A percentile compares a stretch with the other conserved stretches of the same genome.
Conservation (phyloP, 139 green algal species). For the Chlorella vulgaris region DNA sequence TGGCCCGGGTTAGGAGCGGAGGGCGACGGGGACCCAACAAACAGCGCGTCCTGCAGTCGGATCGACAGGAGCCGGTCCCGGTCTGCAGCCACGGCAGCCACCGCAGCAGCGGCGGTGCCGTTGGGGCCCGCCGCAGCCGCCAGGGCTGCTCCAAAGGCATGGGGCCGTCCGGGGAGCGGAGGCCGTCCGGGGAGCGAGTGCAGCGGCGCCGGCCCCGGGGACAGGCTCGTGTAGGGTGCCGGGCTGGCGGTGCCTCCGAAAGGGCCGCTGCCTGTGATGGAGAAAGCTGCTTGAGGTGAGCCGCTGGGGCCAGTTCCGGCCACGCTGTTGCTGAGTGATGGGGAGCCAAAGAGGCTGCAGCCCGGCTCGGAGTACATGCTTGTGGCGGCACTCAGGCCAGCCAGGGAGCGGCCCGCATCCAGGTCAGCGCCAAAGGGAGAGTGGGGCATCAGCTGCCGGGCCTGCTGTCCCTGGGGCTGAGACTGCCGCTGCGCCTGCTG, state of each 20-base stretch:
- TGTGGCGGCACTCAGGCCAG: not conserved
- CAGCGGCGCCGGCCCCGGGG: not conserved
- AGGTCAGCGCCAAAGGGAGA: conserved; percentile 6
- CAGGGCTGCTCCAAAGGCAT: not conserved
- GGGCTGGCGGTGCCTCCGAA: not conserved
- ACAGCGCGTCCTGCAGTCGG: conserved; percentile 20
- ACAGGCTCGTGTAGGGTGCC: not conserved
- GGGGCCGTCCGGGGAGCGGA: conserved; percentile 1
- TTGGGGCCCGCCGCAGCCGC: not conserved
- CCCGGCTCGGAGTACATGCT: not conserved
- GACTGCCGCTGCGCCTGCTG: conserved; percentile 11
- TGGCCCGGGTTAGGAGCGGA: not conserved
- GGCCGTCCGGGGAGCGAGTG: conserved; percentile 3
- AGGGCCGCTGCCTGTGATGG: not conserved
- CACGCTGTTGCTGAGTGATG: not conserved
- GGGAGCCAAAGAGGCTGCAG: conserved; percentile 23
- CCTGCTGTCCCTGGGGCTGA: not conserved
- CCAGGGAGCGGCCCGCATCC: conserved; percentile 4
- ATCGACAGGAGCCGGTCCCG: conserved; percentile 4
- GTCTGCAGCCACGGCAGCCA: not conserved
- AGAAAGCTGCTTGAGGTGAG: not conserved
- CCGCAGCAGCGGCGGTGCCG: not conserved
- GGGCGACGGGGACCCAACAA: conserved; percentile 6
- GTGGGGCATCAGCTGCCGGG: not conserved
- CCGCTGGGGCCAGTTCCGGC: not conserved